These are phyloP conservation scores for Solanum gandarillasii DNA, from an alignment of 257 asterid species.

Conservation along the genomic window DNA sequence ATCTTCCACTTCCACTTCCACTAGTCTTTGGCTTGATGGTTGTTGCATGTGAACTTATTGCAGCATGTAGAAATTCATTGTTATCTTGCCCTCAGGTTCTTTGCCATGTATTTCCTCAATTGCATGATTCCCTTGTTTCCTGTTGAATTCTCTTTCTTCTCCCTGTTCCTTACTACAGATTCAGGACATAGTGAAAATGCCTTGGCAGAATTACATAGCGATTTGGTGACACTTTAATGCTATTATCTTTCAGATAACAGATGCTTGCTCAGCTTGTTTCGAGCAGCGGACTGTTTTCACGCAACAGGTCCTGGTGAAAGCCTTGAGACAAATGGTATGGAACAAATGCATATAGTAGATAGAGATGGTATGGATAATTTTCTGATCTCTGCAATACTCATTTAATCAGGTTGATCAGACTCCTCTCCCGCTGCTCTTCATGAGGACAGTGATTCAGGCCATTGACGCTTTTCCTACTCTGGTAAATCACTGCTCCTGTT, in stretches of 20 bases:
- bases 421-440: slow-evolving; percentile 85
- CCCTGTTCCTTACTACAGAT: not conserved
- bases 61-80: not conserved
- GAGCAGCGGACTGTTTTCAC: slow-evolving; percentile 99
- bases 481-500: slow-evolving; percentile 29
- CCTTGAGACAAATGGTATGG: slow-evolving; percentile 83
- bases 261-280: slow-evolving; percentile 96
- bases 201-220: not conserved
- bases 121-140: not conserved
- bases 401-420: slow-evolving; percentile 68
- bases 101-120: not conserved
- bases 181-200: not conserved
- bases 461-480: slow-evolving; percentile 92
- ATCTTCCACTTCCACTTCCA: not conserved
- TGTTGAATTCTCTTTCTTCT: not conserved
- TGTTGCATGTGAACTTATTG: not conserved
- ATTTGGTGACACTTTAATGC: not conserved
- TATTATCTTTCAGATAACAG: slow-evolving; percentile 56
- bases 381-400: not conserved
- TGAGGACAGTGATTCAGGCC: slow-evolving; percentile 99
- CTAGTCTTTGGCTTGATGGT: not conserved
- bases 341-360: not conserved
- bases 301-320: slow-evolving; percentile 84
- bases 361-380: not conserved
- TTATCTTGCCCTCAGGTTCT: not conserved